Conservation (phyloP, 768 basidiomycete genomes). For the Infundibulicybe gibba region DNA sequence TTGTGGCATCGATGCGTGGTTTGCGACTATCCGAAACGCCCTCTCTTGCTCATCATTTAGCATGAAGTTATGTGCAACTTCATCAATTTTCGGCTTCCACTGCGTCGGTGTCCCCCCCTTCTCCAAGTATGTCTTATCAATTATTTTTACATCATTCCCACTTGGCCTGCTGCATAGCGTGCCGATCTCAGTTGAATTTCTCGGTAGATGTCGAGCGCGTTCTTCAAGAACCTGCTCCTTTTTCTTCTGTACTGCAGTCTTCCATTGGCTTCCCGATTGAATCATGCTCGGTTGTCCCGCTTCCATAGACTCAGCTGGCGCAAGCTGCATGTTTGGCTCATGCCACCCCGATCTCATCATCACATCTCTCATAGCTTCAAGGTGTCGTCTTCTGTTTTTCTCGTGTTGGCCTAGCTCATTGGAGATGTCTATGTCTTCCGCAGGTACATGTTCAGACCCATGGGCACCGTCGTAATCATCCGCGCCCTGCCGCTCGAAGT, state of each 20-base stretch:
- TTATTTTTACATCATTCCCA: conserved; percentile 2
- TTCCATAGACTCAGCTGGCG: background rate
- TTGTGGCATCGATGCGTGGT: conserved; percentile 8
- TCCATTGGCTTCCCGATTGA: background rate
- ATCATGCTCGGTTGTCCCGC: background rate
- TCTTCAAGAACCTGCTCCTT: background rate
- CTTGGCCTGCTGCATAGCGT: background rate
- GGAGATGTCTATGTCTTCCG: background rate
- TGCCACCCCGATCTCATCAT: background rate
- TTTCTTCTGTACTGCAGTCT: background rate
- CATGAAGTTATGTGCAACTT: conserved; percentile 2
- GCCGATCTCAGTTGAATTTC: no score
- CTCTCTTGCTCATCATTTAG: conserved; percentile 28
- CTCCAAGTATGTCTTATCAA: conserved; percentile 6
- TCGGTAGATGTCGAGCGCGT: background rate
- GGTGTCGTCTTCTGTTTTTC: background rate
- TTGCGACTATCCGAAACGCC: conserved; percentile 24
- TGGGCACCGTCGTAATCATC: background rate
- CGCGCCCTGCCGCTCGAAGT: background rate
- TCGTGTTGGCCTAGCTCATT: background rate
- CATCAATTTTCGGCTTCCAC: conserved; percentile 1
- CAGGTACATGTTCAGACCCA: background rate
- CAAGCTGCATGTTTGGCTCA: background rate
- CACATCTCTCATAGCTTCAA: background rate
- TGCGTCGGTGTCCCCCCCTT: conserved; percentile 1